Conservation (phyloP, 2,329 filamentous ascomycete genomes). For the Curvularia eragrostidis region DNA sequence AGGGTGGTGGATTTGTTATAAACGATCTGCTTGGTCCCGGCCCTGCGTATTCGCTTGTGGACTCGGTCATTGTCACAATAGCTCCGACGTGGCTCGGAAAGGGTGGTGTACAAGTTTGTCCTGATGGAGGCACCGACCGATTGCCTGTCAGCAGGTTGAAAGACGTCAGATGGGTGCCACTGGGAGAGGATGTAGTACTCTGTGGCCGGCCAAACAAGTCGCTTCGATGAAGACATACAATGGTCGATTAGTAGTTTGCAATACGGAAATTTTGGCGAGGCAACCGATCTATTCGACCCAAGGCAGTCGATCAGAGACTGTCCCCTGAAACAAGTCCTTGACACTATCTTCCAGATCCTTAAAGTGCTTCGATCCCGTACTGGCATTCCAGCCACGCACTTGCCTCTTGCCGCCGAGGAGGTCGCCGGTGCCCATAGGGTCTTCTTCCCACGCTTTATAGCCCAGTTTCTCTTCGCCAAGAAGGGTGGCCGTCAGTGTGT, state of each 20-base stretch:
- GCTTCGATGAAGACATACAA: background rate
- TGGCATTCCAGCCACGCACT: constrained; percentile 50
- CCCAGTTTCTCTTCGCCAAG: constrained; percentile 49
- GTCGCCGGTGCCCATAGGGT: constrained; percentile 50
- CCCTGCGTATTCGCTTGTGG: constrained; percentile 58
- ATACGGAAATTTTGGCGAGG: background rate
- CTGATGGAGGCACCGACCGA: constrained; percentile 61
- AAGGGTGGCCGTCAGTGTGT: constrained; percentile 47
- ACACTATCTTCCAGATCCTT: constrained; percentile 40
- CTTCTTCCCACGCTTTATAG: constrained; percentile 48
- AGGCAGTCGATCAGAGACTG: constrained; percentile 31
- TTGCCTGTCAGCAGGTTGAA: constrained; percentile 69
- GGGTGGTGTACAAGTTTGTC: constrained; percentile 80
- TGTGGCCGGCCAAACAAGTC: constrained; percentile 65
- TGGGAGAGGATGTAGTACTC: constrained; percentile 83
- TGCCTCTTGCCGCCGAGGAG: constrained; percentile 50
- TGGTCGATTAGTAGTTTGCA: background rate
- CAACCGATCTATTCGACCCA: constrained; percentile 26
- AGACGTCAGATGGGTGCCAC: constrained; percentile 74
- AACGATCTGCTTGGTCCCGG: constrained; percentile 70
- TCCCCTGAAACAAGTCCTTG: constrained; percentile 34
- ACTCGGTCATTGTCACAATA: constrained; percentile 85
- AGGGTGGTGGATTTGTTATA: constrained; percentile 84
- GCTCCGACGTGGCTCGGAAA: constrained; percentile 89
- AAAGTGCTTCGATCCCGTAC: constrained; percentile 23